These are phyloP conservation scores for Adansonia gregorii DNA, from an alignment of 441 rosid species.

Conservation along the genomic window DNA sequence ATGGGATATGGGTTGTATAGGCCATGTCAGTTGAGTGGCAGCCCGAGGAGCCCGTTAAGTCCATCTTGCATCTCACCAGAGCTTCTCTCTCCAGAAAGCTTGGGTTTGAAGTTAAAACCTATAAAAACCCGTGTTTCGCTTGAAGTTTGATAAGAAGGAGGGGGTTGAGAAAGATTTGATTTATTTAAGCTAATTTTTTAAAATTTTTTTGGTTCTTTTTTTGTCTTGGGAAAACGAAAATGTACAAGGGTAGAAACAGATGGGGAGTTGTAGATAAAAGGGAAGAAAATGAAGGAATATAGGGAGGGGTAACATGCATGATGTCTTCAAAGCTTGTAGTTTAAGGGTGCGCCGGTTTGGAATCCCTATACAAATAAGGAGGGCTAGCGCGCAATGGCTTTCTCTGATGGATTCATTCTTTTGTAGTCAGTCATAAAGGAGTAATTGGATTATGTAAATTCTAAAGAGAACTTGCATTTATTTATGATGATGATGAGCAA, in stretches of 20 bases:
- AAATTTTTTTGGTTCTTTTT: constrained; percentile 13
- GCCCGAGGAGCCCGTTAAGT: constrained; percentile 73
- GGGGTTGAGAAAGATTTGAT: not conserved
- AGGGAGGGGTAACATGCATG: constrained; percentile 18
- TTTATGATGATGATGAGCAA: constrained; percentile 37
- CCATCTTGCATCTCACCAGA: constrained; percentile 78
- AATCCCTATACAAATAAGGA: not conserved
- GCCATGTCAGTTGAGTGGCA: constrained; percentile 53
- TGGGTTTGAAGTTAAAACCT: constrained; percentile 80
- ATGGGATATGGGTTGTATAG: constrained; percentile 71
- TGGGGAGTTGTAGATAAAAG: constrained; percentile 42
- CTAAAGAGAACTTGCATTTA: constrained; percentile 28
- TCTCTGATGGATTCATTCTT: constrained; percentile 41
- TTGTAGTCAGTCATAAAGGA: constrained; percentile 47
- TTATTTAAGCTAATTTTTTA: not conserved
- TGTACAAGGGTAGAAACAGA: constrained; percentile 29
- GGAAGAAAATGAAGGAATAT: constrained; percentile 24
- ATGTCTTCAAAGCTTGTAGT: constrained; percentile 14
- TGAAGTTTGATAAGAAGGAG: constrained; percentile 27
- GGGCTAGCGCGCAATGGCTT: not conserved
- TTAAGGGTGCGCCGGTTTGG: not conserved
- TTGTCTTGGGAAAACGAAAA: constrained; percentile 17
- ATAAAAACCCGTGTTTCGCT: constrained; percentile 63
- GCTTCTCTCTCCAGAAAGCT: constrained; percentile 78
- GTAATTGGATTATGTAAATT: constrained; percentile 30